Evolutionary conservation across 768 basidiomycete species (phyloP), one percentile per base, ranked within the genome.

Genomic region (Astraeus odoratus): DNA sequence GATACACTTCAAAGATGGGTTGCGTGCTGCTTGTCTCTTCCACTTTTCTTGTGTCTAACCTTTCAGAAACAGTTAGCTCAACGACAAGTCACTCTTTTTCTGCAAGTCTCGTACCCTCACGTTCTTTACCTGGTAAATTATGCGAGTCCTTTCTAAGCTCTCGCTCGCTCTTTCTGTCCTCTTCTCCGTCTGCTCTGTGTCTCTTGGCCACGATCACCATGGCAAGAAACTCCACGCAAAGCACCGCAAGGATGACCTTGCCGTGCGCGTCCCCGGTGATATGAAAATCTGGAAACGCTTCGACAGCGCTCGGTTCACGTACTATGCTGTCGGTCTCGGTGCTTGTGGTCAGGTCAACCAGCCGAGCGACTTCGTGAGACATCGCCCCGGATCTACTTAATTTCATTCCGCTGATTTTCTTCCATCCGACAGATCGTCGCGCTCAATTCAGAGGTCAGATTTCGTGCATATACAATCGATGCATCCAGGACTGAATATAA

Each of bases 351-450:
- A 34, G 10, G 23, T 5, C 8, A 67, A 59, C 52, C 26, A 25
- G 9, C 51, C 57, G 8, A 30, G 20, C 7, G 73, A 74, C 44
- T 69, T 57, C 44, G 70, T 73, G 42, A 29, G 25, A 40, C 20
- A 18, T 26, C 42, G 13, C n/a, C 4, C 12, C n/a, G 16, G 10
- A 5, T 9, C 30, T 33, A 16, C 46, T 58, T 31, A 57, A 39
- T 20, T 29, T n/a, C n/a, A n/a, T n/a, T n/a, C n/a, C n/a, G n/a
- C n/a, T n/a, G n/a, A n/a, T n/a, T n/a, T n/a, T 39, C 8, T 20
- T 29, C 5, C 39, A 8, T 40, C 19, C 12, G 10, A 18, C 46
- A 81, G 80, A 72, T 80, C 49, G 80, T 83, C 30, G 79, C 79
- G 1, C 57, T 71, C 30, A 57, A 68, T 42, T 25, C 64, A 24